Evolutionary conservation across 2,329 filamentous ascomycete species (phyloP).

Genomic region (Rutstroemia sp.): DNA sequence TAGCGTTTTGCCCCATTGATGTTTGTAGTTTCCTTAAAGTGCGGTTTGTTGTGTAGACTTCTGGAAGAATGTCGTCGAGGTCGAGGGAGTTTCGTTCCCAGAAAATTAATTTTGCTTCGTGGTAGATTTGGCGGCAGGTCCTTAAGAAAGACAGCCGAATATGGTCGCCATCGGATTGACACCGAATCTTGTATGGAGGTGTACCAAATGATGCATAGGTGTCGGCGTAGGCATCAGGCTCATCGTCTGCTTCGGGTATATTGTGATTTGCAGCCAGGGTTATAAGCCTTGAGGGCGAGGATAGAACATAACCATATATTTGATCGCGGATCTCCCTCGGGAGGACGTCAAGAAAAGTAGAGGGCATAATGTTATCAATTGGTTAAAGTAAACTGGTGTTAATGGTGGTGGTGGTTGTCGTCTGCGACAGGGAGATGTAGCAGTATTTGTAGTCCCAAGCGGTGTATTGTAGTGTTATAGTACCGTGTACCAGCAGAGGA

Average conservation of each 20-base stretch:
- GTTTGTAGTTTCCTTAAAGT: conserved; percentile 2
- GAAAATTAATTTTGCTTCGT: conserved; percentile 3
- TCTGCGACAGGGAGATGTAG: neutral
- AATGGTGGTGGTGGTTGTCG: neutral
- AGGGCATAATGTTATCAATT: neutral
- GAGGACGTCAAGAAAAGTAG: conserved; percentile 5
- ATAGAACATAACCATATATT: conserved; percentile 9
- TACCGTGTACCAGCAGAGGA: neutral
- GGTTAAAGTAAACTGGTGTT: neutral
- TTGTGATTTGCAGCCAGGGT: neutral
- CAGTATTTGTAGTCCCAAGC: neutral
- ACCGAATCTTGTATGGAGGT: conserved; percentile 5
- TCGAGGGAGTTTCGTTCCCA: conserved; percentile 8
- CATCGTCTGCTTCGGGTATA: neutral
- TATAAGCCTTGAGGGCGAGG: conserved; percentile 1
- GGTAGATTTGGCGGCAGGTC: conserved; percentile 9
- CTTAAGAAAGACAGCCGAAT: conserved; percentile 7
- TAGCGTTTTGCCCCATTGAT: conserved; percentile 1
- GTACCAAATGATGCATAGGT: neutral
- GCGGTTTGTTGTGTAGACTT: neutral
- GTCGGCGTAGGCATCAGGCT: neutral
- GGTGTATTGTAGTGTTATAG: neutral
- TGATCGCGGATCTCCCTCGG: conserved; percentile 10
- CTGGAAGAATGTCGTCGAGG: conserved; percentile 4
- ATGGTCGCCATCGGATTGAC: conserved; percentile 1